Conservation (phyloP, 257 asterid species). For the Nicotiana knightiana region DNA sequence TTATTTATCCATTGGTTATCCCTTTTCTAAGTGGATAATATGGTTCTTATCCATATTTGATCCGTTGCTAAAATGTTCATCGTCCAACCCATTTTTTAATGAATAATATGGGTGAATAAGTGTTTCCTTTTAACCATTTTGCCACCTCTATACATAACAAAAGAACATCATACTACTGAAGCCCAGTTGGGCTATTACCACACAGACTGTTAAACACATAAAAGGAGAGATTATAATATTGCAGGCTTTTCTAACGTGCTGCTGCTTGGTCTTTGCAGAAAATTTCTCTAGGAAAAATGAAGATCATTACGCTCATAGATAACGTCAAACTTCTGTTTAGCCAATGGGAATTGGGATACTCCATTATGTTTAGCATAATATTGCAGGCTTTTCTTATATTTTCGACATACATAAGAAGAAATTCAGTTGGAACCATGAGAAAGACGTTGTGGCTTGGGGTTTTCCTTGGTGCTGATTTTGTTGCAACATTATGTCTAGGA, state of each 20-base stretch:
- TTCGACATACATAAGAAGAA: not conserved
- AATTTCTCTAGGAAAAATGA: not conserved
- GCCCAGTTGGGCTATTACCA: too few species aligned
- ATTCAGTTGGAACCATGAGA: not conserved
- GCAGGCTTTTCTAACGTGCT: not conserved
- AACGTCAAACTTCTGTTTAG: not conserved
- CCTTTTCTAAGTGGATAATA: too few species aligned
- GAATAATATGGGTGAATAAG: too few species aligned
- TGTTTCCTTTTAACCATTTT: too few species aligned
- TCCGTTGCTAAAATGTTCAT: too few species aligned
- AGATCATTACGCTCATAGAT: not conserved
- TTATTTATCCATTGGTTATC: too few species aligned
- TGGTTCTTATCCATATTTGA: too few species aligned
- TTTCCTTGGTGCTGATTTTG: not conserved
- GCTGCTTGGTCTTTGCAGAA: not conserved
- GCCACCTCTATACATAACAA: too few species aligned
- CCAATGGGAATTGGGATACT: conserved; percentile 2
- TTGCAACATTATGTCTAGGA: not conserved
- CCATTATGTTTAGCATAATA: not conserved
- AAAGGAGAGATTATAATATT: too few species aligned
- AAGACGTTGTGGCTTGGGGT: not conserved
- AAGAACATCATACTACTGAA: too few species aligned
- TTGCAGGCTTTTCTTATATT: not conserved
- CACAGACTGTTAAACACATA: too few species aligned
- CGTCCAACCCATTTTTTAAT: too few species aligned